phyloP scores from a whole-genome alignment of 192 early-diverging fungal genomes.

The Gigaspora rosea region DNA sequence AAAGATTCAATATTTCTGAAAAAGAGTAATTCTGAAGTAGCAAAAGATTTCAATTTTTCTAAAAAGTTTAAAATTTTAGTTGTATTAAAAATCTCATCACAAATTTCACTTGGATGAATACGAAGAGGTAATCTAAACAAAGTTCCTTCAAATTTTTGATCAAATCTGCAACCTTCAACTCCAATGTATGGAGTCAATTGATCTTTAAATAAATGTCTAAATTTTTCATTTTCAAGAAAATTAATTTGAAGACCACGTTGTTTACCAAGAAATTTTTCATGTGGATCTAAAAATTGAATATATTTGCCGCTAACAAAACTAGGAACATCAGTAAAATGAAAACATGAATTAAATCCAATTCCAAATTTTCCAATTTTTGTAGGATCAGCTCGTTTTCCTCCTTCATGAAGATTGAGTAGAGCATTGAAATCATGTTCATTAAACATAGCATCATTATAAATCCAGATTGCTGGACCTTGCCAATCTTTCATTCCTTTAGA shows the following conservation, averaged over 20 bases:
- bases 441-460: constrained; percentile 35
- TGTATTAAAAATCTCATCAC: not conserved
- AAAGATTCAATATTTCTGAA: not conserved
- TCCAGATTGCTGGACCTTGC: constrained; percentile 34
- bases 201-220: not conserved
- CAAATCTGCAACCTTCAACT: constrained; percentile 1
- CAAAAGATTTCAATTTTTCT: not conserved
- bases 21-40: not conserved
- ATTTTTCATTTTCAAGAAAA: not conserved
- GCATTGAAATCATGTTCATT: constrained; percentile 24
- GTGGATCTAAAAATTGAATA: constrained; percentile 32
- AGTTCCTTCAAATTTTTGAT: constrained; percentile 31
- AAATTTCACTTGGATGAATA: not conserved
- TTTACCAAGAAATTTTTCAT: constrained; percentile 1
- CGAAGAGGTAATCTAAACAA: constrained; percentile 34
- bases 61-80: not conserved
- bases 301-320: constrained; percentile 29
- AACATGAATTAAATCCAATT: constrained; percentile 27
- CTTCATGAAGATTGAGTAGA: constrained; percentile 20
- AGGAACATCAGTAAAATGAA: constrained; percentile 30
- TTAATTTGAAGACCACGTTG: not conserved
- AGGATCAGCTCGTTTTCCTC: constrained; percentile 30
- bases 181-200: constrained; percentile 24
- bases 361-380: constrained; percentile 15
- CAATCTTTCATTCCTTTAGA: constrained; percentile 15